phyloP scores from a whole-genome alignment of 257 asterid genomes.

The Primulina tabacum region DNA sequence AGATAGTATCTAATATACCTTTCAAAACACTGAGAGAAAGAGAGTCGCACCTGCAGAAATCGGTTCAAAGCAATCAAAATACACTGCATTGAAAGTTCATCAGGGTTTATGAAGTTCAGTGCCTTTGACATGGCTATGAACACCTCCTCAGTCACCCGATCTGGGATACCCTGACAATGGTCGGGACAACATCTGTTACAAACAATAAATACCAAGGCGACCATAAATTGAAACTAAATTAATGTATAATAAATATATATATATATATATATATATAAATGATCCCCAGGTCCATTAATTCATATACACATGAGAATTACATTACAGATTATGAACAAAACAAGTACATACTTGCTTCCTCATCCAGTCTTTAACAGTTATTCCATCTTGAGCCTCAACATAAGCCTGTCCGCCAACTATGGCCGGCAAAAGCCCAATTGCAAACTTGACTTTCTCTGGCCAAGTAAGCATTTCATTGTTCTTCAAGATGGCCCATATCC shows the following conservation, averaged over 20 bases:
- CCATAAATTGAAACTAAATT: not conserved
- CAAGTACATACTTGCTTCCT: conserved; percentile 61
- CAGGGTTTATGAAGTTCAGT: conserved; percentile 92
- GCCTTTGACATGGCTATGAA: conserved; percentile 99
- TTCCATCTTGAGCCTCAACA: conserved; percentile 95
- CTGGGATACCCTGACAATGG: conserved; percentile 79
- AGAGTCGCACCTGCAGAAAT: conserved; percentile 67
- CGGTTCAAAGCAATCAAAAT: conserved; percentile 91
- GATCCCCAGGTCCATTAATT: not conserved
- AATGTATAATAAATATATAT: not conserved
- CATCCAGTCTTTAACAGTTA: conserved; percentile 96
- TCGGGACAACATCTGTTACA: not conserved
- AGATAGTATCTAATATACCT: not conserved
- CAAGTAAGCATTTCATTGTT: conserved; percentile 98
- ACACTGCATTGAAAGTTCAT: conserved; percentile 96
- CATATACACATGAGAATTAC: not conserved
- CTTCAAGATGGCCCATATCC: conserved; percentile 88
- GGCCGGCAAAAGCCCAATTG: conserved; percentile 94
- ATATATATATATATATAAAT: no score
- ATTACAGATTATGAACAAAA: conserved; percentile 6
- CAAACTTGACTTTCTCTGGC: conserved; percentile 94
- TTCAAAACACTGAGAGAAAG: not conserved
- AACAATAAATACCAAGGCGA: not conserved
- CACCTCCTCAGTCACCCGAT: conserved; percentile 79
- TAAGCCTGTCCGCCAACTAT: conserved; percentile 93